Percentiles rank a stretch among this genome's conserved stretches.
Evolutionary conservation across 2,329 filamentous ascomycete species (phyloP).

Genomic region (Ceratocystis cacaofunesta): DNA sequence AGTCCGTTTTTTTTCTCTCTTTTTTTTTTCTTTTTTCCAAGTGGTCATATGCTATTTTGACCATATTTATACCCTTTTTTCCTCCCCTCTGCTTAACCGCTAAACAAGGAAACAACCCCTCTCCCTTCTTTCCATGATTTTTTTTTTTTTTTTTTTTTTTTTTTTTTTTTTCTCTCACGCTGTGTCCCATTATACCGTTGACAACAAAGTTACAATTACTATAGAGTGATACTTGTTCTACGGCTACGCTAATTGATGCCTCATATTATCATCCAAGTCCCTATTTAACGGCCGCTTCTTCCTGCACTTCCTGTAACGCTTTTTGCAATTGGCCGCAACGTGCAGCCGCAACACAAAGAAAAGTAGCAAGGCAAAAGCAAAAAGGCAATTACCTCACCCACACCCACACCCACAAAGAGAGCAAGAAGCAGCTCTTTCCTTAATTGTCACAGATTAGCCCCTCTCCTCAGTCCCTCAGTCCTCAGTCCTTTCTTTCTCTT

Average conservation of each 20-base stretch:
- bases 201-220: neutral
- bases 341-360: neutral
- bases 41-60: neutral
- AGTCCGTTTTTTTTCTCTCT: neutral
- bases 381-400: conserved; percentile 8
- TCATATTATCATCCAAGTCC: neutral
- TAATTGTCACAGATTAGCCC: conserved; percentile 13
- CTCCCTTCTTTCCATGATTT: neutral
- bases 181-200: neutral
- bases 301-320: neutral
- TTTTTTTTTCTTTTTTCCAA: neutral
- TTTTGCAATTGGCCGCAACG: neutral
- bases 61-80: neutral
- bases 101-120: conserved; percentile 1
- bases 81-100: neutral
- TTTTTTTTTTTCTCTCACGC: neutral
- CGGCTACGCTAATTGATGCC: neutral
- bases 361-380: neutral
- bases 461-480: conserved; percentile 2
- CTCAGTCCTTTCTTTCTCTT: neutral
- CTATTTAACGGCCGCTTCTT: neutral
- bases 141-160: neutral
- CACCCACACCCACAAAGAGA: neutral
- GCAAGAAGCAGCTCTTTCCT: conserved; percentile 12
- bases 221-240: neutral